These are phyloP conservation scores for Hymenoscyphus fructigenus DNA, from an alignment of 2,329 filamentous ascomycete species.

Conservation along the genomic window DNA sequence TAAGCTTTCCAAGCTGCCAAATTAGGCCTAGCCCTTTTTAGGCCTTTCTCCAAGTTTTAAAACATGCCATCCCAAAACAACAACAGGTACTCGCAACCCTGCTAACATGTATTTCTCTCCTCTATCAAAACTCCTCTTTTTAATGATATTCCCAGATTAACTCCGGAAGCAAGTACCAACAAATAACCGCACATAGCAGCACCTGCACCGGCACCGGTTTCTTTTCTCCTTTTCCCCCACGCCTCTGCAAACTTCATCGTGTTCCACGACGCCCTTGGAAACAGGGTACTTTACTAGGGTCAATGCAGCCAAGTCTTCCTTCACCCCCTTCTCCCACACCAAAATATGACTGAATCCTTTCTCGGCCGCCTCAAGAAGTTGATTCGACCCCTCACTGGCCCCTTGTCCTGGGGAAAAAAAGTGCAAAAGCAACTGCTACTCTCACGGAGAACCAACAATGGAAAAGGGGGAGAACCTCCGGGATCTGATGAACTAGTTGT, in stretches of 20 bases:
- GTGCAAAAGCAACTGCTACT: neutral
- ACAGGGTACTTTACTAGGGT: neutral
- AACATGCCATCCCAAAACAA: neutral
- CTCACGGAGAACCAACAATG: neutral
- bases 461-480: neutral
- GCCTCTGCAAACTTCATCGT: neutral
- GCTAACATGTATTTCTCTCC: neutral
- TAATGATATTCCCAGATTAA: neutral
- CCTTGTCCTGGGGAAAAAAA: neutral
- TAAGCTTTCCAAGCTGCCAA: too few relatives aligned
- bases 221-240: neutral
- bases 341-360: neutral
- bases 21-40: too few relatives aligned
- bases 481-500: too few relatives aligned
- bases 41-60: too few relatives aligned
- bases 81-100: neutral
- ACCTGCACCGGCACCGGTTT: neutral
- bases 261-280: neutral
- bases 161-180: neutral
- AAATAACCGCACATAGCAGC: neutral
- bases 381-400: neutral
- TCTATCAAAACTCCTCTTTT: neutral
- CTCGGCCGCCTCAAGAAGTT: neutral
- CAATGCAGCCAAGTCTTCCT: constrained; percentile 1
- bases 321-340: neutral